Conservation (phyloP, 192 early-diverging fungal genomes). For the Linderina pennispora region DNA sequence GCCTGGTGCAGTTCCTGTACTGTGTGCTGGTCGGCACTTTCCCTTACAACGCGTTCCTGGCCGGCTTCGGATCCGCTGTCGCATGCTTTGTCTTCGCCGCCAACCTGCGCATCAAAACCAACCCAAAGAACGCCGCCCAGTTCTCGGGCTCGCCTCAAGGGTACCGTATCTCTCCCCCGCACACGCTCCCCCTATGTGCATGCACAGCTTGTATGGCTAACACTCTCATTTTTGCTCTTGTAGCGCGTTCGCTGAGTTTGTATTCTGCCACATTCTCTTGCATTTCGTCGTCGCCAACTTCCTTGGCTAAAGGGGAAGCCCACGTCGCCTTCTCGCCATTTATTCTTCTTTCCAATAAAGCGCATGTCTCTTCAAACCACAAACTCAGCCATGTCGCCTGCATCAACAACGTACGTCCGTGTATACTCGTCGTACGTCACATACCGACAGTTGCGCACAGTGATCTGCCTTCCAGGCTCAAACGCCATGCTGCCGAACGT, state of each 20-base stretch:
- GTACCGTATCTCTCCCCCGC: too few relatives aligned
- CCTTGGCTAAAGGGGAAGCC: conserved; percentile 71
- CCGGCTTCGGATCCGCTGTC: conserved; percentile 89
- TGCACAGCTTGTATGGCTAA: too few relatives aligned
- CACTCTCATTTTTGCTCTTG: too few relatives aligned
- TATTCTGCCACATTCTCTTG: conserved; percentile 75
- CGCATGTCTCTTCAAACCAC: not conserved
- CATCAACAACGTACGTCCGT: conserved; percentile 10
- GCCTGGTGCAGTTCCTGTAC: conserved; percentile 87
- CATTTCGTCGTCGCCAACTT: conserved; percentile 91
- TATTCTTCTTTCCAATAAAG: not conserved
- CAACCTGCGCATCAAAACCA: conserved; percentile 91
- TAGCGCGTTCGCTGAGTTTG: conserved; percentile 94
- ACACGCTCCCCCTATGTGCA: too few relatives aligned
- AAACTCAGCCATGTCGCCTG: conserved; percentile 16
- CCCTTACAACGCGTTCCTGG: conserved; percentile 97
- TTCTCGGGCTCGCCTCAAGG: conserved; percentile 69
- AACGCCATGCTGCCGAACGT: conserved; percentile 15
- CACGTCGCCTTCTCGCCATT: not conserved
- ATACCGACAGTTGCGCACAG: conserved; percentile 29
- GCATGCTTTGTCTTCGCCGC: conserved; percentile 86
- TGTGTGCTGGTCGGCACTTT: conserved; percentile 79
- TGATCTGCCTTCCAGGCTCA: conserved; percentile 8
- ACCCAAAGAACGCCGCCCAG: conserved; percentile 67
- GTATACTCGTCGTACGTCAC: conserved; percentile 1